Evolutionary conservation across 371 early-diverging fungal species (phyloP).

Genomic region (Apophysomyces variabilis): DNA sequence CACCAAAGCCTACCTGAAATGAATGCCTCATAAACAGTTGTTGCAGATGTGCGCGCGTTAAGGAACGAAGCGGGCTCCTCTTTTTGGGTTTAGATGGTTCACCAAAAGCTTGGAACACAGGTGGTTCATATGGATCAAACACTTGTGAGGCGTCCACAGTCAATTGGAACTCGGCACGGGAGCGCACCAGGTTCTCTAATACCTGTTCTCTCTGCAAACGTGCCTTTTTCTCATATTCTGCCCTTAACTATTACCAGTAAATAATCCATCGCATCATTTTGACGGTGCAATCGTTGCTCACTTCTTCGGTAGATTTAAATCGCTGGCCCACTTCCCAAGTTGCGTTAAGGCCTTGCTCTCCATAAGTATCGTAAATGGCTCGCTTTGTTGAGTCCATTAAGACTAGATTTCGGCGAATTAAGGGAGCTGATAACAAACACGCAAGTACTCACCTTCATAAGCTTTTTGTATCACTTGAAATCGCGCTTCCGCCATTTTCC

Average conservation of each 20-base stretch:
- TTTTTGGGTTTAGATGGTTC: slow-evolving; percentile 24
- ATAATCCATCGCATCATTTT: background rate
- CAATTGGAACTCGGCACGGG: slow-evolving; percentile 61
- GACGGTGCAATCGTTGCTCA: slow-evolving; percentile 27
- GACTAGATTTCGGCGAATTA: slow-evolving; percentile 48
- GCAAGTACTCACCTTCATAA: slow-evolving; percentile 75
- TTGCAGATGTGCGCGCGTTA: slow-evolving; percentile 63
- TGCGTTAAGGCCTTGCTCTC: slow-evolving; percentile 80
- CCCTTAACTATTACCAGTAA: slow-evolving; percentile 62
- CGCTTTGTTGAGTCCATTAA: slow-evolving; percentile 81
- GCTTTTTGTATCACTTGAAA: slow-evolving; percentile 88
- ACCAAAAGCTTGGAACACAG: slow-evolving; percentile 54
- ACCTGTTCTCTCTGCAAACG: slow-evolving; percentile 73
- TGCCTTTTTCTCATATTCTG: slow-evolving; percentile 82
- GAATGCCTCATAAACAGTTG: slow-evolving; percentile 83
- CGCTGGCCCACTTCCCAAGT: slow-evolving; percentile 80
- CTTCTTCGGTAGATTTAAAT: slow-evolving; percentile 84
- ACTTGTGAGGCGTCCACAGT: slow-evolving; percentile 59
- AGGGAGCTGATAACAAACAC: background rate
- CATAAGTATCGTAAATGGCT: slow-evolving; percentile 91
- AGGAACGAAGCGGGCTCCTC: slow-evolving; percentile 26
- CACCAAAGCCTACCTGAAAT: slow-evolving; percentile 69
- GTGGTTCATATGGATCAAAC: slow-evolving; percentile 60
- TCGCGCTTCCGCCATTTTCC: slow-evolving; percentile 69
- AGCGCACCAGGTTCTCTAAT: slow-evolving; percentile 79